These are phyloP conservation scores for Porphyrellus sp. DNA, from an alignment of 1,284 basidiomycete genomes.

Conservation along the genomic window DNA sequence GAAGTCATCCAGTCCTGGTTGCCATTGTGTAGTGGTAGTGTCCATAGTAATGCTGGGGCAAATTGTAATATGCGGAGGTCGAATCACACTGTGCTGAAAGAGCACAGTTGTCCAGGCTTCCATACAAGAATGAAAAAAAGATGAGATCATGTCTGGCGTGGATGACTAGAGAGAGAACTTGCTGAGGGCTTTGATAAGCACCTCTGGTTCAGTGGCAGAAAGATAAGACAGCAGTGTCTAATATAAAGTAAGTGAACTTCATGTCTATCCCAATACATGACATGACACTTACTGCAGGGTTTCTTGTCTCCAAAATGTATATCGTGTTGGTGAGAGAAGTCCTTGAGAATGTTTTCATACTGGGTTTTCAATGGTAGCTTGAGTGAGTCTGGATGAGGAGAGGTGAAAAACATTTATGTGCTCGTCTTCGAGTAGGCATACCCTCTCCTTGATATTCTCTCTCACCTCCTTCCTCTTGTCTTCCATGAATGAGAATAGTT, in stretches of 20 bases:
- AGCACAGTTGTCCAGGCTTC: no score
- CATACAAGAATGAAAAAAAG: no score
- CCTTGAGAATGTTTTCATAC: slow-evolving; percentile 70
- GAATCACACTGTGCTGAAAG: no score
- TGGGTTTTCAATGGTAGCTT: slow-evolving; percentile 32
- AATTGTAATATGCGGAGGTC: no score
- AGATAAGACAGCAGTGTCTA: slow-evolving; percentile 73
- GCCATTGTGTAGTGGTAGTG: no score
- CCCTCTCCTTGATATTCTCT: slow-evolving; percentile 59
- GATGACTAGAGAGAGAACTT: slow-evolving; percentile 70
- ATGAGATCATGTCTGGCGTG: slow-evolving; percentile 70
- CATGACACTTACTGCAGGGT: slow-evolving; percentile 48
- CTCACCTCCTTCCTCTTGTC: slow-evolving; percentile 60
- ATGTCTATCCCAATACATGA: background rate
- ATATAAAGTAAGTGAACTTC: background rate
- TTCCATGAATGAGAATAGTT: slow-evolving; percentile 70
- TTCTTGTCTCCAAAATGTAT: slow-evolving; percentile 53
- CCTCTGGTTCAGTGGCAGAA: slow-evolving; percentile 52
- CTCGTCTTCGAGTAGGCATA: slow-evolving; percentile 69
- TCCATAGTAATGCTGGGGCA: no score
- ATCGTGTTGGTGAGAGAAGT: slow-evolving; percentile 69
- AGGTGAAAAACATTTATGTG: slow-evolving; percentile 55
- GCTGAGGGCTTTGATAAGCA: slow-evolving; percentile 53
- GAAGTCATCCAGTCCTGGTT: no score
- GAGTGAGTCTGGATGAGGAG: background rate